phyloP scores from a whole-genome alignment of 345 rosid species.

The Angophora floribunda region DNA sequence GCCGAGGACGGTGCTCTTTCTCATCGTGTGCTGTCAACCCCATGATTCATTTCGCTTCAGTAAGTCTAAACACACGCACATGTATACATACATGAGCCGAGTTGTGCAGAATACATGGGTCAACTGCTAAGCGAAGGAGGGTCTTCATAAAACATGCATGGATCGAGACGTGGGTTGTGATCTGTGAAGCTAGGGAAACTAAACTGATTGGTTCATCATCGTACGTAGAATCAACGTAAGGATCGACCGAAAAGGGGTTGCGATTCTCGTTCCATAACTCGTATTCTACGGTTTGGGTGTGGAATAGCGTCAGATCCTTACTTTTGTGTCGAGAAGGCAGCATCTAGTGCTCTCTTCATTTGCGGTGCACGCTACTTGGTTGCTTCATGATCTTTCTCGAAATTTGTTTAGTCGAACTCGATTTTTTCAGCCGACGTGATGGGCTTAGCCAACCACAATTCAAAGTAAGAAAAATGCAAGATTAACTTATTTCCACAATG shows the following conservation, averaged over 20 bases:
- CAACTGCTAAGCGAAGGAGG: not conserved
- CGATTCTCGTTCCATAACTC: not conserved
- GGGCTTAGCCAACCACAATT: not conserved
- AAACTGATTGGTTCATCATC: not conserved
- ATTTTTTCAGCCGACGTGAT: not conserved
- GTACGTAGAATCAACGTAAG: not conserved
- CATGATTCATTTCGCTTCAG: not conserved
- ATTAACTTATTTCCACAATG: not conserved
- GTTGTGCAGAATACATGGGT: not conserved
- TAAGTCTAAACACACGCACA: not conserved
- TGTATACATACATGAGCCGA: not conserved
- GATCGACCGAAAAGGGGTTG: not conserved
- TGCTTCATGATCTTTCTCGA: not conserved
- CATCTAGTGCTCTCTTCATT: not conserved
- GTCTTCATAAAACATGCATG: not conserved
- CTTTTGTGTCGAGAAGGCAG: not conserved
- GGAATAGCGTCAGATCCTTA: not conserved
- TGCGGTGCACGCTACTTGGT: not conserved
- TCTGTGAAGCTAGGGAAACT: not conserved
- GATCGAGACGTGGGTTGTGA: not conserved
- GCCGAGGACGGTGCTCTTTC: not conserved
- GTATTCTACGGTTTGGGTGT: not conserved
- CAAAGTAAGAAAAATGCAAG: not conserved
- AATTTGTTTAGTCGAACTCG: not conserved
- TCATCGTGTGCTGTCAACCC: not conserved